Evolutionary conservation across 2,329 filamentous ascomycete genomes (phyloP).

Genomic region (Exserohilum turcica): DNA sequence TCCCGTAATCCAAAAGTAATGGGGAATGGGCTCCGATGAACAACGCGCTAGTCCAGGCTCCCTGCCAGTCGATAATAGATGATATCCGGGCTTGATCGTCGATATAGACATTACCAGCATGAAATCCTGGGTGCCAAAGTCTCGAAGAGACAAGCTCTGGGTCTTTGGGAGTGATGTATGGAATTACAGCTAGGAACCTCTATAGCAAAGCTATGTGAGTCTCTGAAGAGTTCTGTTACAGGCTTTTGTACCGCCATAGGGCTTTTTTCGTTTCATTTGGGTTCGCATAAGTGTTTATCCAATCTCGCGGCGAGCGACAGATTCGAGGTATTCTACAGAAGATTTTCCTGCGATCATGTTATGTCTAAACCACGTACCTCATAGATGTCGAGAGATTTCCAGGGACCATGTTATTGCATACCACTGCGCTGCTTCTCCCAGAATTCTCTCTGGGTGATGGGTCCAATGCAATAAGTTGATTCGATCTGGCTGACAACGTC

Average conservation of each 20-base stretch:
- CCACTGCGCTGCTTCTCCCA: constrained; percentile 30
- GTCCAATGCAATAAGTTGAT: constrained; percentile 31
- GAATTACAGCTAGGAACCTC: constrained; percentile 30
- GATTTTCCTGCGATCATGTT: constrained; percentile 26
- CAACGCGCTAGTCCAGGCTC: constrained; percentile 26
- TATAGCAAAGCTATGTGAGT: constrained; percentile 25
- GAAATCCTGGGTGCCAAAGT: constrained; percentile 39
- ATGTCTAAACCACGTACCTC: constrained; percentile 7
- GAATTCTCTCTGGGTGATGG: constrained; percentile 30
- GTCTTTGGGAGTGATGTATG: constrained; percentile 32
- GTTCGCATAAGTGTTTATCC: constrained; percentile 33
- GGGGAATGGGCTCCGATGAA: constrained; percentile 34
- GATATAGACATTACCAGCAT: constrained; percentile 37
- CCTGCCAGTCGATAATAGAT: constrained; percentile 40
- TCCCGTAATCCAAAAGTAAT: constrained; percentile 29
- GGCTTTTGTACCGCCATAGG: constrained; percentile 41
- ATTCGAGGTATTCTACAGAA: constrained; percentile 28
- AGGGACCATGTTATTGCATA: constrained; percentile 32
- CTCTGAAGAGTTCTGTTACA: constrained; percentile 33
- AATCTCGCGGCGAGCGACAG: constrained; percentile 45
- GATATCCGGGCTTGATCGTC: constrained; percentile 30
- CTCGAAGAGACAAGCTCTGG: constrained; percentile 27
- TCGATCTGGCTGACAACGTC: constrained; percentile 19
- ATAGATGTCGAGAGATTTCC: constrained; percentile 18
- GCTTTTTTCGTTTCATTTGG: constrained; percentile 31